Evolutionary conservation across 805 yeast genomes (phyloP).

Genomic region (Metschnikowia kofuensis): DNA sequence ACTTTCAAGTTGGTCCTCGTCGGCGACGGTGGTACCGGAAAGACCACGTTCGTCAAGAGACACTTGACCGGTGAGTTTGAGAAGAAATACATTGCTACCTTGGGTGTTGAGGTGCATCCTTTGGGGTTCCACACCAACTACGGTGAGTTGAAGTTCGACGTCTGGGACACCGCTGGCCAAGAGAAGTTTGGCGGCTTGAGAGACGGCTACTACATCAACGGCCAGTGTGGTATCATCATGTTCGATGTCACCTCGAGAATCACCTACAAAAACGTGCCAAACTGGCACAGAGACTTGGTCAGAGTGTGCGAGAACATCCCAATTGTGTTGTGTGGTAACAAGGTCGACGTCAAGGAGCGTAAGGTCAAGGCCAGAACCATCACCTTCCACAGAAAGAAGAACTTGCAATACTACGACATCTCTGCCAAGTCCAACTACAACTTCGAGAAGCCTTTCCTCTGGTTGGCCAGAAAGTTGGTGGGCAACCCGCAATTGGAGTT

Average conservation of each 20-base stretch:
- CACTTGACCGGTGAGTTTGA: conserved; percentile 99
- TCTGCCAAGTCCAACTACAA: conserved; percentile 99
- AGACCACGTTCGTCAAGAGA: conserved; percentile 99
- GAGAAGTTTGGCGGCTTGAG: conserved; percentile 99
- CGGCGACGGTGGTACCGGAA: conserved; percentile 99
- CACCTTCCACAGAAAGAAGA: conserved; percentile 99
- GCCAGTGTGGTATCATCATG: conserved; percentile 99
- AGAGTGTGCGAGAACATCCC: conserved; percentile 99
- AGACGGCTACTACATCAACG: conserved; percentile 99
- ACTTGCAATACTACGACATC: conserved; percentile 98
- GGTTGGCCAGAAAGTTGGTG: conserved; percentile 99
- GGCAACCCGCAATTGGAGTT: conserved; percentile 98
- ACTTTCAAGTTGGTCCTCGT: conserved; percentile 97
- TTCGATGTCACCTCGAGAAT: conserved; percentile 99
- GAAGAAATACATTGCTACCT: conserved; percentile 97
- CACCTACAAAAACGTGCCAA: conserved; percentile 99
- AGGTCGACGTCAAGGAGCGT: conserved; percentile 99
- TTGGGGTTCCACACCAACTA: conserved; percentile 96
- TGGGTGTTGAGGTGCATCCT: conserved; percentile 99
- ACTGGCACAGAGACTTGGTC: conserved; percentile 99
- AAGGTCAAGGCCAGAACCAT: conserved; percentile 99
- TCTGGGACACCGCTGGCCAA: conserved; percentile 99
- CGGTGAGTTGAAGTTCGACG: conserved; percentile 98
- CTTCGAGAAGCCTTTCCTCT: conserved; percentile 99
- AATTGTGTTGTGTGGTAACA: conserved; percentile 98